These are phyloP conservation scores for Neofusicoccum ribis DNA, from an alignment of 2,329 filamentous ascomycete genomes.

Conservation along the genomic window DNA sequence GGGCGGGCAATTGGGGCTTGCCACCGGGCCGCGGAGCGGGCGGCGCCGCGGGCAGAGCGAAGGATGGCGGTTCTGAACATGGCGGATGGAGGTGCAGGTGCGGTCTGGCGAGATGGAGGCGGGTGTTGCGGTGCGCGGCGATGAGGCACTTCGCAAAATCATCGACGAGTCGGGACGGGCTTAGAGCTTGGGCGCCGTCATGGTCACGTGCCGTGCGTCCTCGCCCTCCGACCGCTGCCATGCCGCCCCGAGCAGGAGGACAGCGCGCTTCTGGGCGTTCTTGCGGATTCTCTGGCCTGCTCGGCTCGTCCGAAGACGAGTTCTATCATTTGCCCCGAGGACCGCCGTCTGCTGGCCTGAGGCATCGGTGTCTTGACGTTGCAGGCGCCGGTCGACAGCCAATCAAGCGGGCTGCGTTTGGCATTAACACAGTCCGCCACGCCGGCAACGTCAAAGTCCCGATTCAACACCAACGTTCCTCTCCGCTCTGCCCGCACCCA, in stretches of 20 bases:
- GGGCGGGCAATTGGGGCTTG: slow-evolving; percentile 58
- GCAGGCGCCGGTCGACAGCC: neutral
- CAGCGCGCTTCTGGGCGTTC: neutral
- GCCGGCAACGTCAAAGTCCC: slow-evolving; percentile 14
- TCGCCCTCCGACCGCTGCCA: neutral
- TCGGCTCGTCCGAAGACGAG: neutral
- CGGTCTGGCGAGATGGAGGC: slow-evolving; percentile 27
- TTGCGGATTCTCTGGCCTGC: neutral
- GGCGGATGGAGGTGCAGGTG: slow-evolving; percentile 36
- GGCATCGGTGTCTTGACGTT: neutral
- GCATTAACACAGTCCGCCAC: slow-evolving; percentile 8
- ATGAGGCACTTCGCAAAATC: slow-evolving; percentile 22
- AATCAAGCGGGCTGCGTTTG: slow-evolving; percentile 4
- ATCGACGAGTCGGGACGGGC: slow-evolving; percentile 17
- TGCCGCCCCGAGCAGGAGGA: neutral
- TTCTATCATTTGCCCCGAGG: neutral
- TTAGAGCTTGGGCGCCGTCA: slow-evolving; percentile 19
- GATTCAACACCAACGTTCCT: slow-evolving; percentile 12
- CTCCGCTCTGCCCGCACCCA: slow-evolving; percentile 20
- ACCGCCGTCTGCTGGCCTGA: neutral
- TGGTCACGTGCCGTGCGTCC: slow-evolving; percentile 13
- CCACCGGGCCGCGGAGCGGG: slow-evolving; percentile 43
- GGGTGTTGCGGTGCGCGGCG: slow-evolving; percentile 18
- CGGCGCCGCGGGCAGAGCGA: slow-evolving; percentile 66
- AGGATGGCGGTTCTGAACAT: slow-evolving; percentile 92